A percentile compares a stretch with the other conserved stretches of the same genome.
Evolutionary conservation across 225 moss, liverwort and hornwort species (phyloP).

Genomic region (Anthoceros angustus): DNA sequence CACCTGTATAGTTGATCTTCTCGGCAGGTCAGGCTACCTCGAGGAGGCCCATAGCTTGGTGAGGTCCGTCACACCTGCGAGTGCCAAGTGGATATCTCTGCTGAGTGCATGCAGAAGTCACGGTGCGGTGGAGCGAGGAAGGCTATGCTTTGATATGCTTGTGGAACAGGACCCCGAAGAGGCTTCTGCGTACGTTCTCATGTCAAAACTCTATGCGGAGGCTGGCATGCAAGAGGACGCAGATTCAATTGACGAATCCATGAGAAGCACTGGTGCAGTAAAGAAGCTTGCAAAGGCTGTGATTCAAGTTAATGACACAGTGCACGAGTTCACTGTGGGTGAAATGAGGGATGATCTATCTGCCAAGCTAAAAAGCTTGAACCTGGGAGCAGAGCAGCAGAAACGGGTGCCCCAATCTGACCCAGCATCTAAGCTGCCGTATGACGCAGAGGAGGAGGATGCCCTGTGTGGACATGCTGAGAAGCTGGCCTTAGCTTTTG

Average conservation of each 20-base stretch:
- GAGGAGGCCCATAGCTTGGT: neutral
- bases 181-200: slow-evolving; percentile 1
- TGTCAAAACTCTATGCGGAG: neutral
- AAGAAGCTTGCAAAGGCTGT: neutral
- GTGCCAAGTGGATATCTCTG: neutral
- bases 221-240: neutral
- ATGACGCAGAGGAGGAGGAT: neutral
- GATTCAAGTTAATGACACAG: neutral
- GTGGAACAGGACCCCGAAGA: neutral
- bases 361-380: neutral
- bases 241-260: neutral
- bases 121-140: neutral
- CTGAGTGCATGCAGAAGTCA: slow-evolving; percentile 1
- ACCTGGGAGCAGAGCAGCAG: neutral
- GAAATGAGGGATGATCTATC: neutral
- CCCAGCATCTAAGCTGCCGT: too few species aligned
- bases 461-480: slow-evolving; percentile 1
- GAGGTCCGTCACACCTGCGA: neutral
- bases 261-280: neutral
- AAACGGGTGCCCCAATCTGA: too few species aligned
- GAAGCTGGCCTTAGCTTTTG: neutral
- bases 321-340: neutral
- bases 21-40: slow-evolving; percentile 2
- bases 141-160: neutral
- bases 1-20: neutral